These are phyloP conservation scores for Fusarium metavorans DNA, from an alignment of 2,329 filamentous ascomycete genomes.

Conservation along the genomic window DNA sequence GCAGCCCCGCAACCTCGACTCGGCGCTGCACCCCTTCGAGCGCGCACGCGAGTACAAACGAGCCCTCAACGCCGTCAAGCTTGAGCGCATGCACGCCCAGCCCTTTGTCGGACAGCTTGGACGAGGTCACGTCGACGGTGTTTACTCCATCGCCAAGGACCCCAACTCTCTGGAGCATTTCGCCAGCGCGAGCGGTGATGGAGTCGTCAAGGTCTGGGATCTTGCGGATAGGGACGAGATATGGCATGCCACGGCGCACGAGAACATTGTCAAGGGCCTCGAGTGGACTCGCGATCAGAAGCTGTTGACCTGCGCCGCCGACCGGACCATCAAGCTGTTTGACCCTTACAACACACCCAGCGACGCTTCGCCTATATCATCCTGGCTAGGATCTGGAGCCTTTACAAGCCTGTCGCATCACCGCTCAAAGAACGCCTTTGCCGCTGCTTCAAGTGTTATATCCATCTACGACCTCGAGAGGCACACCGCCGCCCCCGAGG, in stretches of 20 bases:
- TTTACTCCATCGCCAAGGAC: slow-evolving; percentile 84
- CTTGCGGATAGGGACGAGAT: slow-evolving; percentile 77
- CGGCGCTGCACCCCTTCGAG: slow-evolving; percentile 90
- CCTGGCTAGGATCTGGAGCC: slow-evolving; percentile 84
- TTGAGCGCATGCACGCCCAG: slow-evolving; percentile 88
- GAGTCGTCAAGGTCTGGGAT: slow-evolving; percentile 94
- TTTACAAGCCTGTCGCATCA: slow-evolving; percentile 91
- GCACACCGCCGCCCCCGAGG: slow-evolving; percentile 83
- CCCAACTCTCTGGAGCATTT: slow-evolving; percentile 78
- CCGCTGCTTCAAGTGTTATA: slow-evolving; percentile 80
- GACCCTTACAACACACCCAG: slow-evolving; percentile 84
- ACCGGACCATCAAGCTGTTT: slow-evolving; percentile 89
- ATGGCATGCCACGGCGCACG: slow-evolving; percentile 85
- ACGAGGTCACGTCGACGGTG: slow-evolving; percentile 89
- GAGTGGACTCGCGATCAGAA: slow-evolving; percentile 90
- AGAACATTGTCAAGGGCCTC: slow-evolving; percentile 92
- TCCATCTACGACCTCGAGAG: slow-evolving; percentile 90
- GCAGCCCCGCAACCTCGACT: slow-evolving; percentile 80
- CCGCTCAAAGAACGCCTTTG: slow-evolving; percentile 81
- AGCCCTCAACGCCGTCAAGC: slow-evolving; percentile 82
- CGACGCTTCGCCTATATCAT: slow-evolving; percentile 79
- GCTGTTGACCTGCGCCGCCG: slow-evolving; percentile 86
- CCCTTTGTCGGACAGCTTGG: slow-evolving; percentile 88
- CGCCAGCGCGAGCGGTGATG: slow-evolving; percentile 89
- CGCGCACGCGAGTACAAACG: slow-evolving; percentile 79